Percentiles rank a stretch among this genome's conserved stretches.
phyloP scores from a whole-genome alignment of 805 yeast genomes.

The Candida nemodendra region DNA sequence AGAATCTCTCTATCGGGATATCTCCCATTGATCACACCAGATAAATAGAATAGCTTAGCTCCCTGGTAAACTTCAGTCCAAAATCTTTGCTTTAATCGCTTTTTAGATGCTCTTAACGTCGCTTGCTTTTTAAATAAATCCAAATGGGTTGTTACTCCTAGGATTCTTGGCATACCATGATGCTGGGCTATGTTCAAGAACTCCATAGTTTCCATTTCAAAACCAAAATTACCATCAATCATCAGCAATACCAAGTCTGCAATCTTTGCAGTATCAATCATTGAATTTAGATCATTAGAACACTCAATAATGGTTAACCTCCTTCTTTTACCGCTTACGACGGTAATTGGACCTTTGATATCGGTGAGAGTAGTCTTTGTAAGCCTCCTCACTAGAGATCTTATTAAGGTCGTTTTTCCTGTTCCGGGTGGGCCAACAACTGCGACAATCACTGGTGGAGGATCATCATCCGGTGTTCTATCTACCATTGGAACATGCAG shows the following conservation, averaged over 20 bases:
- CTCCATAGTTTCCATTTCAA: constrained; percentile 99
- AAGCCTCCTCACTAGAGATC: constrained; percentile 81
- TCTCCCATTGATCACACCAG: constrained; percentile 95
- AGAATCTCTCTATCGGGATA: constrained; percentile 96
- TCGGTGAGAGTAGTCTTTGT: constrained; percentile 85
- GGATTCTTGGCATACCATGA: constrained; percentile 97
- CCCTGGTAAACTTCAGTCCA: constrained; percentile 99
- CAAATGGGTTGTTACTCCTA: constrained; percentile 93
- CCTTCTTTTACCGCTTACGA: constrained; percentile 92
- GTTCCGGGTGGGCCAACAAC: constrained; percentile 99
- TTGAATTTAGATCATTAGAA: constrained; percentile 85
- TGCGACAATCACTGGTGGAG: constrained; percentile 94
- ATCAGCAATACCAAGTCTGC: constrained; percentile 88
- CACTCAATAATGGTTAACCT: constrained; percentile 92
- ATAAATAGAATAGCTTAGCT: constrained; percentile 89
- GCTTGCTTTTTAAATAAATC: constrained; percentile 89
- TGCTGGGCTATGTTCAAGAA: constrained; percentile 93
- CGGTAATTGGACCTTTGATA: constrained; percentile 93
- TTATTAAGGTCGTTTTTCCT: constrained; percentile 90
- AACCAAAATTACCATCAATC: constrained; percentile 96
- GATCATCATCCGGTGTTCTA: constrained; percentile 94
- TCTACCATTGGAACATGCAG: constrained; percentile 97
- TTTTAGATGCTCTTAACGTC: constrained; percentile 87
- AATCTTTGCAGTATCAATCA: constrained; percentile 94
- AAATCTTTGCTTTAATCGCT: constrained; percentile 86